Base-by-base conservation (phyloP, 495 filamentous ascomycete species). In the Hypomontagnella monticulosa region DNA sequence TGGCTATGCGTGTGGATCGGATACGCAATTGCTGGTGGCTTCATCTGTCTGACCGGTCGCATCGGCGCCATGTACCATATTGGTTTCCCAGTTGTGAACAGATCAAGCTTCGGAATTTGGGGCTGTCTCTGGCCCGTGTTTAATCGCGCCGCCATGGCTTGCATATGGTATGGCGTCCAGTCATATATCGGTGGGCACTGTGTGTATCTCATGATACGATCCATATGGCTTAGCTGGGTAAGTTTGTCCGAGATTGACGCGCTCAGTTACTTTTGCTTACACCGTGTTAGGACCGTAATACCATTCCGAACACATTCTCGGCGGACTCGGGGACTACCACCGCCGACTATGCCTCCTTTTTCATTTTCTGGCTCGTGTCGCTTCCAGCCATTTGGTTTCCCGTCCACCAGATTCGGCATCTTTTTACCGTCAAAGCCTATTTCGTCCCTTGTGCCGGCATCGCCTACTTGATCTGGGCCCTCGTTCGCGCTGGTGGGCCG, bases 1-100 rank as follows among this genome's bases (percentile, higher is more conserved):
- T 97, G 93, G 93, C 79, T 97, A 10, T 95, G 92, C 73, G 83
- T 87, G n/a, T 93, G 90, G 90, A 80, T 92, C 19, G 93, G 93
- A 49, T 96, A 96, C 71, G 81, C 87, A 38, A 88, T 96, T 61
- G 85, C 92, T 0, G 91, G 83, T 15, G 77, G 68, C 63, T 95
- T 96, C 75, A 85, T 96, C 60, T 88, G 84, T 68, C 49, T 87
- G 68, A 93, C 91, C 14, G 93, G 92, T 72, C 89, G 91, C 49
- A 95, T 96, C 64, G 92, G 92, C 52, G 90, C 93, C n/a, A 89
- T 87, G 27, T 97, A 97, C 77, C 89, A 93, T 76, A 91, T 95
- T 46, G 90, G 90, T 2, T 96, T 95, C 74, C 93, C 93, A 3
- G 92, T 96, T 20, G 86, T 90, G 12, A 81, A 79, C 43, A 81